Evolutionary conservation across 768 basidiomycete genomes (phyloP).

Genomic region (Leccinellum albellum): DNA sequence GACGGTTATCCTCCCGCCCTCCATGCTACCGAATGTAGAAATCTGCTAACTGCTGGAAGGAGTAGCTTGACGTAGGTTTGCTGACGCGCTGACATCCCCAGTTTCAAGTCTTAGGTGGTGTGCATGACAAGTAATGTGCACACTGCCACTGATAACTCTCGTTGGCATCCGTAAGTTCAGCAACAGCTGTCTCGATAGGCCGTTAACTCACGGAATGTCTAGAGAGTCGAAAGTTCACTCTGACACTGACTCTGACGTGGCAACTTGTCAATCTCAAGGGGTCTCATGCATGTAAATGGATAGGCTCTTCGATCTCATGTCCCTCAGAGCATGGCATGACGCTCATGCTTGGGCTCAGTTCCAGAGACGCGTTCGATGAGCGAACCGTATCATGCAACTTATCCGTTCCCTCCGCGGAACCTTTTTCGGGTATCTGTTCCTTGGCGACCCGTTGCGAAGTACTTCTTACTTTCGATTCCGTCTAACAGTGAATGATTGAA

Average conservation of each 20-base stretch:
- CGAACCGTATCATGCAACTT: neutral
- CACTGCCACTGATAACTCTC: neutral
- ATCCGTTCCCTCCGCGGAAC: neutral
- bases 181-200: neutral
- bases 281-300: neutral
- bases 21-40: neutral
- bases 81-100: neutral
- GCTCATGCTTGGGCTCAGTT: neutral
- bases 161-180: neutral
- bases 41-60: slow-evolving; percentile 2
- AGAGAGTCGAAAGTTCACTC: neutral
- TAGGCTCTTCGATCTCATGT: neutral
- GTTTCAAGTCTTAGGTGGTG: neutral
- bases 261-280: neutral
- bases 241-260: slow-evolving; percentile 2
- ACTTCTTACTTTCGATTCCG: neutral
- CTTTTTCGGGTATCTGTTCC: slow-evolving; percentile 4
- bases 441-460: neutral
- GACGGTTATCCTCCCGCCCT: neutral
- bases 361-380: neutral
- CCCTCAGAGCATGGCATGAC: neutral
- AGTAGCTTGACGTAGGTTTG: neutral
- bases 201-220: neutral
- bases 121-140: neutral
- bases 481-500: neutral